These are phyloP conservation scores for Triangularia setosa DNA, from an alignment of 2,329 filamentous ascomycete species.

Conservation along the genomic window DNA sequence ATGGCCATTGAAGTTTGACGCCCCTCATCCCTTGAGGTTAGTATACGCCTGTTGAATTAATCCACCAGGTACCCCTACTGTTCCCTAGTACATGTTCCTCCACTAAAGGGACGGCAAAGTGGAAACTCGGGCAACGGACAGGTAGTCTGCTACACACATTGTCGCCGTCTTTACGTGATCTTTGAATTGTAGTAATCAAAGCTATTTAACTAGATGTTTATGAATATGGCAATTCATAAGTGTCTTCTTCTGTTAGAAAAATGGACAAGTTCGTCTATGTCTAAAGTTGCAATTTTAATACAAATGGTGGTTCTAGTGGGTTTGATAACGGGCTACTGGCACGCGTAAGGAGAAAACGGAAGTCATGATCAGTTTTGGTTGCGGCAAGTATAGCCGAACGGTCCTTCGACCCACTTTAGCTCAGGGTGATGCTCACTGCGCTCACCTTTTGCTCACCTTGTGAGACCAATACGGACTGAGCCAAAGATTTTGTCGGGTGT, in stretches of 20 bases:
- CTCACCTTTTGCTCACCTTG: too few relatives aligned
- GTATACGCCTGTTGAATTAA: slow-evolving; percentile 6
- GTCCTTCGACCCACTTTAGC: too few relatives aligned
- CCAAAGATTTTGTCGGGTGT: too few relatives aligned
- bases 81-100: neutral
- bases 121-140: too few relatives aligned
- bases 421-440: too few relatives aligned
- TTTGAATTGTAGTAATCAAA: neutral
- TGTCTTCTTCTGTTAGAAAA: slow-evolving; percentile 3
- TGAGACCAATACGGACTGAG: too few relatives aligned
- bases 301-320: too few relatives aligned
- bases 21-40: slow-evolving; percentile 2
- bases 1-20: slow-evolving; percentile 3
- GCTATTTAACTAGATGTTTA: slow-evolving; percentile 1
- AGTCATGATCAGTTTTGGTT: too few relatives aligned
- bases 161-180: neutral
- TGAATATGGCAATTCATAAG: neutral
- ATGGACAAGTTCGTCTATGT: neutral
- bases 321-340: too few relatives aligned
- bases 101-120: neutral
- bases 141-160: slow-evolving; percentile 1
- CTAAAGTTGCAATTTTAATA: too few relatives aligned
- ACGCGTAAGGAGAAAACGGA: too few relatives aligned
- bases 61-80: neutral
- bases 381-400: too few relatives aligned